These are phyloP conservation scores for Metschnikowia santaceciliae DNA, from an alignment of 805 yeast species.

Conservation along the genomic window DNA sequence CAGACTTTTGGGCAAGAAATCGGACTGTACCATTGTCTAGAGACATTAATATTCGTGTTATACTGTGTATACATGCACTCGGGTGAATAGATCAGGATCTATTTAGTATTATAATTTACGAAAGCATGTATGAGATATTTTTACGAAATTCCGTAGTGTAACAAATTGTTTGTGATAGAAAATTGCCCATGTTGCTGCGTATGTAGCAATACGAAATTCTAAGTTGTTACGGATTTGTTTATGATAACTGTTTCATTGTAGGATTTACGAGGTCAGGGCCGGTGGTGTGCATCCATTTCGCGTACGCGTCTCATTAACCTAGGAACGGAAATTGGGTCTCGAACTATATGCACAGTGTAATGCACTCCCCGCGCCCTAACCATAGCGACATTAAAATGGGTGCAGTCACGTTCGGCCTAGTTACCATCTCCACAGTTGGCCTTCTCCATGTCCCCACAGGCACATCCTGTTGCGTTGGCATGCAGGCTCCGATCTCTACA, in stretches of 20 bases:
- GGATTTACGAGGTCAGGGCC: background rate
- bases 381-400: background rate
- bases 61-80: background rate
- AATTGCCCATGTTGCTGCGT: background rate
- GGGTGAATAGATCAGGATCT: background rate
- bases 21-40: constrained; percentile 2
- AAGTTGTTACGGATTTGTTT: too few species aligned
- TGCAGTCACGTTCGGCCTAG: background rate
- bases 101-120: background rate
- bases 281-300: background rate
- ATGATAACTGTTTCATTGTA: background rate
- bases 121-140: background rate
- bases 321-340: background rate
- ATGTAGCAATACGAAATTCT: too few species aligned
- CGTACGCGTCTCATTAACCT: constrained; percentile 4
- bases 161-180: too few species aligned
- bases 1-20: constrained; percentile 1
- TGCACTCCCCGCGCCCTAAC: background rate
- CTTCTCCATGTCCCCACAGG: background rate
- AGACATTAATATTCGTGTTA: background rate
- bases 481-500: background rate
- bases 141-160: too few species aligned
- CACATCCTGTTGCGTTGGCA: background rate
- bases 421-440: background rate
- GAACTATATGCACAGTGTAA: background rate